phyloP scores from a whole-genome alignment of 345 rosid genomes.

The Microcos paniculata region DNA sequence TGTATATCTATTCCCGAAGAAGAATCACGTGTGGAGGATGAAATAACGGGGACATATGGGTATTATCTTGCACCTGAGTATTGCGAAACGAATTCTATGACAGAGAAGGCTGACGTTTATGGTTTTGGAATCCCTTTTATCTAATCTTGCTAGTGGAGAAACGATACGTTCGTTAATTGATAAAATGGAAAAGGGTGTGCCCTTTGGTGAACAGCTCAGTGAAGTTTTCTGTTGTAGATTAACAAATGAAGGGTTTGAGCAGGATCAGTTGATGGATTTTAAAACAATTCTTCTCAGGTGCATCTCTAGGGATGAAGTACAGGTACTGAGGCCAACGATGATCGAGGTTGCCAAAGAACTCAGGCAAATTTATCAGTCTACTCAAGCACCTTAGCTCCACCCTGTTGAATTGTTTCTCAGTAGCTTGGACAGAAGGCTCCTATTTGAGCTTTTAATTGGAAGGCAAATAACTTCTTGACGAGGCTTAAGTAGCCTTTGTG shows the following conservation, averaged over 20 bases:
- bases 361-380: background rate
- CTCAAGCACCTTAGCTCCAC: no score
- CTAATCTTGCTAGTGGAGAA: constrained; percentile 19
- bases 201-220: no score
- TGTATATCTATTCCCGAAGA: no score
- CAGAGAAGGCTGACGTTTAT: constrained; percentile 27
- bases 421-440: no score
- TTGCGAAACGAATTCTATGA: background rate
- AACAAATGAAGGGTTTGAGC: background rate
- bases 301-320: background rate
- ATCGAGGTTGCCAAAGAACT: constrained; percentile 21
- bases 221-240: background rate
- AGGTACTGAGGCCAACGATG: constrained; percentile 29
- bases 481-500: no score
- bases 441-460: no score
- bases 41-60: background rate
- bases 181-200: no score
- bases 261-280: constrained; percentile 5
- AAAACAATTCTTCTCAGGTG: background rate
- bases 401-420: no score
- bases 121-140: constrained; percentile 12
- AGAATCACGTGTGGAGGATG: background rate
- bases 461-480: no score
- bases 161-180: no score
- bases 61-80: constrained; percentile 20